Evolutionary conservation across 192 early-diverging fungal species (phyloP).

Genomic region (Anaeromyces robustus): DNA sequence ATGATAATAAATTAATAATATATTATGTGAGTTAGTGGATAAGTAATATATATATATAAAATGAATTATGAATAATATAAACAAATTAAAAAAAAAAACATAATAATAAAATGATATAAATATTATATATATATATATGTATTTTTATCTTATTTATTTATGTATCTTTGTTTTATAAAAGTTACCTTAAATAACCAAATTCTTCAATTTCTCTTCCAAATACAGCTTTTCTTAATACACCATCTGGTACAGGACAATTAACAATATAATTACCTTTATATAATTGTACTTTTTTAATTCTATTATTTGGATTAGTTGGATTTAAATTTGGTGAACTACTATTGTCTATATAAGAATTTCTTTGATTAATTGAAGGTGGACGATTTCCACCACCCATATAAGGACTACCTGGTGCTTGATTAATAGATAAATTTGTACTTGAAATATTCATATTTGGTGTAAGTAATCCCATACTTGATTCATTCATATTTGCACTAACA

Average conservation of each 20-base stretch:
- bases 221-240: neutral
- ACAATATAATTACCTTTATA: neutral
- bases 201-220: neutral
- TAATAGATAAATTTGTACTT: neutral
- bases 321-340: too few species aligned
- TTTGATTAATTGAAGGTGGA: neutral
- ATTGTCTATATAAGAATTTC: neutral
- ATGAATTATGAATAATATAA: too few species aligned
- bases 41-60: too few species aligned
- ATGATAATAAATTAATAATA: too few species aligned
- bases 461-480: neutral
- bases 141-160: too few species aligned
- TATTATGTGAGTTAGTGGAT: too few species aligned
- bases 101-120: too few species aligned
- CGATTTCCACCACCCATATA: too few species aligned
- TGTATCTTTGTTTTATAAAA: neutral
- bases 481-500: neutral
- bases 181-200: neutral
- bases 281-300: neutral
- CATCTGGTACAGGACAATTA: neutral
- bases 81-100: too few species aligned
- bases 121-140: too few species aligned
- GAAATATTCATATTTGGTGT: neutral
- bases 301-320: neutral
- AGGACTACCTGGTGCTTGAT: neutral